Base-by-base conservation (phyloP, 1,284 basidiomycete species). In the Porodaedalea pini region DNA sequence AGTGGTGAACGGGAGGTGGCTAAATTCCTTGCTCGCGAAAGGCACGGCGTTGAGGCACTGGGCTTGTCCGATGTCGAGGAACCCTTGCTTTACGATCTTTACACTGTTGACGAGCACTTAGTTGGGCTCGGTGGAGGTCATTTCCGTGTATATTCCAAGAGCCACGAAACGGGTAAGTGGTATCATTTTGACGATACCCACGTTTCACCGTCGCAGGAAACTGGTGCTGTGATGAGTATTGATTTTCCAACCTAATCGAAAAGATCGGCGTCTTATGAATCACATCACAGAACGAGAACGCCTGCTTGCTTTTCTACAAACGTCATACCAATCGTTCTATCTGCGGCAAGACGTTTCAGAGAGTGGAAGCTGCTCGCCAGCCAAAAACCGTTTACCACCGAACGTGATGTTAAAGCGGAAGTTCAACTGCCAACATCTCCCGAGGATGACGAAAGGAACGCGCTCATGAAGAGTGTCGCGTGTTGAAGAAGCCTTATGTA, bases 171-270 rank as follows among this genome's bases (percentile, higher is more conserved):
- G 57, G 80, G 79, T 36, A 85, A 91, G 67, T 99, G 97, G 97
- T 96, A 98, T 75, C 94, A 98, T 70, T 99, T 96, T 64, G 97
- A 99, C 70, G 97, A 99, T 72, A 88, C 91, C 7, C 86, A 84
- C 66, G 93, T 95, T 50, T 83, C 82, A 25, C 68, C 73, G 34
- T 76, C 82, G 29, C 75, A 78, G 41, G 75, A 86, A 15, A 71
- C 77, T 27, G 80, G 86, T 39, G 76, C 88, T 53, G 88, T 95
- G 66, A 91, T 94, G 71, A 71, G 88, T 77, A 39, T 52, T 65
- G 31, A 52, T 47, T n/a, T n/a, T n/a, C n/a, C n/a, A n/a, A n/a
- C n/a, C n/a, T n/a, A n/a, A n/a, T n/a, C n/a, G n/a, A n/a, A n/a
- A n/a, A n/a, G n/a, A n/a, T n/a, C n/a, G n/a, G n/a, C n/a, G n/a